Percentiles rank a stretch among this genome's conserved stretches.
Conservation (phyloP, 1,139 yeast species). For the Suhomyces guaymorum region DNA sequence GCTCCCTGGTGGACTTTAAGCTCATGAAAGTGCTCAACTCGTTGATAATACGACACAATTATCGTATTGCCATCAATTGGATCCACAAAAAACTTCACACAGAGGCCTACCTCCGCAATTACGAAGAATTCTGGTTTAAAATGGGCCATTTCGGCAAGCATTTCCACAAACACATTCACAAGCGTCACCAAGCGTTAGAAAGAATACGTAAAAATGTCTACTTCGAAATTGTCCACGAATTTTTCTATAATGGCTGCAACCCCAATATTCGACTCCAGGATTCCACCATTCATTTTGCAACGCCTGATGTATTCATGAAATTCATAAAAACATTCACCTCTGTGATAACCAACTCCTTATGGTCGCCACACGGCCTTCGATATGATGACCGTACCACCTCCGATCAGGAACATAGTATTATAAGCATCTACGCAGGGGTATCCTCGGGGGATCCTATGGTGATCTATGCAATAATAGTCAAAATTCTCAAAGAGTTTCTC, state of each 20-base stretch:
- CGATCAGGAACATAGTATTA: conserved; percentile 25
- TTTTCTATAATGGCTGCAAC: conserved; percentile 4
- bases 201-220: conserved; percentile 15
- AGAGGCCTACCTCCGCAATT: conserved; percentile 5
- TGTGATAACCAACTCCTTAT: conserved; percentile 18
- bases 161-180: conserved; percentile 18
- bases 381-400: not conserved
- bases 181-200: conserved; percentile 16
- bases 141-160: conserved; percentile 26
- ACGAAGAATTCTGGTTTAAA: conserved; percentile 30
- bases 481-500: conserved; percentile 22
- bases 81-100: conserved; percentile 1
- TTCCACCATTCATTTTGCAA: conserved; percentile 4
- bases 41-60: conserved; percentile 5
- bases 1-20: not conserved
- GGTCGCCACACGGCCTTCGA: not conserved
- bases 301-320: conserved; percentile 2
- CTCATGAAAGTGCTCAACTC: conserved; percentile 1
- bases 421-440: conserved; percentile 29
- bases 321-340: conserved; percentile 12
- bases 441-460: conserved; percentile 27
- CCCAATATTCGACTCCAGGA: conserved; percentile 3
- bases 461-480: conserved; percentile 24
- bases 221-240: conserved; percentile 15
- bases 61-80: conserved; percentile 4